These are phyloP conservation scores for Argentina anserina DNA, from an alignment of 306 rosid genomes.

Conservation along the genomic window DNA sequence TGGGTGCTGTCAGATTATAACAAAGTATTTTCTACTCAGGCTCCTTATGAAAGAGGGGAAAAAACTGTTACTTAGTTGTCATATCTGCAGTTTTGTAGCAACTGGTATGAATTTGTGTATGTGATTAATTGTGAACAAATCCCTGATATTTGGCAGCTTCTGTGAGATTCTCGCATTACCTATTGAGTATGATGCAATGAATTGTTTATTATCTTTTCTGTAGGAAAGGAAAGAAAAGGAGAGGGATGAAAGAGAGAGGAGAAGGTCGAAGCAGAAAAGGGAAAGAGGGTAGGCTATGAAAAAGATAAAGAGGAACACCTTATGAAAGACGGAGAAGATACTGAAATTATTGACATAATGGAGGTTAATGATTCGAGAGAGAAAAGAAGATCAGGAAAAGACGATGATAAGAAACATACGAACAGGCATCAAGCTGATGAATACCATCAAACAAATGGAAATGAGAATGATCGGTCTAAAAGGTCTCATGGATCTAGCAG, in stretches of 20 bases:
- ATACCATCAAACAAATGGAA: conserved; percentile 38
- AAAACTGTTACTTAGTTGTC: not conserved
- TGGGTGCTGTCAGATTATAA: not conserved
- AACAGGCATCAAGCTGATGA: conserved; percentile 65
- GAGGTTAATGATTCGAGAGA: conserved; percentile 56
- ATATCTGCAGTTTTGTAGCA: not conserved
- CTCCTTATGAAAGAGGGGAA: not conserved
- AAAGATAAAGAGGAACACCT: conserved; percentile 57
- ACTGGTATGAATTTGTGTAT: not conserved
- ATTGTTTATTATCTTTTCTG: conserved; percentile 23
- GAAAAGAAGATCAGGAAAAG: conserved; percentile 48
- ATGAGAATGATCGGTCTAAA: conserved; percentile 58
- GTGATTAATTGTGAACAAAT: not conserved
- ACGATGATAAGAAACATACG: conserved; percentile 48
- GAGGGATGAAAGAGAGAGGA: conserved; percentile 71
- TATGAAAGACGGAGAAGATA: conserved; percentile 57
- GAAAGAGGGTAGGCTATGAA: conserved; percentile 66
- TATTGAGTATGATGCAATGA: not conserved
- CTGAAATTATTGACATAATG: conserved; percentile 47
- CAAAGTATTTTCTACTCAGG: not conserved
- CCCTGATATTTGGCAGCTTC: not conserved
- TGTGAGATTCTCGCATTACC: not conserved
- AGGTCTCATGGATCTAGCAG: conserved; percentile 63
- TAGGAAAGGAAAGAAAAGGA: conserved; percentile 81
- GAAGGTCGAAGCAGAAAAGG: conserved; percentile 65